Evolutionary conservation across 805 yeast species (phyloP), one percentile per base, ranked within the genome.

Genomic region (Candida pini): DNA sequence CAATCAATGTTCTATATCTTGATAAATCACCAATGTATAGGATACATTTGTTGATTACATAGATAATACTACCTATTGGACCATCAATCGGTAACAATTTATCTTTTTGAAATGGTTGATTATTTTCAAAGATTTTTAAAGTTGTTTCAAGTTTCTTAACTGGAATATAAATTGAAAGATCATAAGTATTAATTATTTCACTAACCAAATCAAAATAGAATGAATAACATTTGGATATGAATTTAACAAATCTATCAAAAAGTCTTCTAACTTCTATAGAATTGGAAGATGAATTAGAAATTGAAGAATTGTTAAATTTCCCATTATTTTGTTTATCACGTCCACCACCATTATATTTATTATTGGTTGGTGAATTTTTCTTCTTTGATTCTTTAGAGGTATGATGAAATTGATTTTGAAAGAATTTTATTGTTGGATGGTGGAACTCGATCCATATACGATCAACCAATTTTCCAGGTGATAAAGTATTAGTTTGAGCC

Each of bases 371-470:
- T 7, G 38, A 31, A 12, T 27, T 32, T 36, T 47, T 45, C 39
- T 42, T 13, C 51, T 56, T 39, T 16, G 33, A 16, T 9, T 34
- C 34, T 24, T 48, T 51, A 15, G 45, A 34, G 4, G 53, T 19
- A 9, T 38, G 33, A 16, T 45, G 41, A 35, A 61, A 55, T 48
- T 59, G 64, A 9, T 53, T 46, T 48, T 73, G 77, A 46, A 69
- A 79, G 50, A 68, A 68, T 44, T 76, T 78, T 40, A 80, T 66
- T 2, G 76, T 69, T 2, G 86, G 86, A 46, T 77, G 76, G 44
- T 77, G 81, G 42, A 81, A 66, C 5, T 74, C 73, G 21, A 63
- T 51, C 88, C 88, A 81, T 15, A 76, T 54, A 4, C 53, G 45
- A 33, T 76, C 81, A 14, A 81, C 63, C 6, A 71, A 54, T 2